Percentiles rank a stretch among this genome's conserved stretches.
phyloP scores from a whole-genome alignment of 345 rosid genomes.

The Atalantia buxifolia region DNA sequence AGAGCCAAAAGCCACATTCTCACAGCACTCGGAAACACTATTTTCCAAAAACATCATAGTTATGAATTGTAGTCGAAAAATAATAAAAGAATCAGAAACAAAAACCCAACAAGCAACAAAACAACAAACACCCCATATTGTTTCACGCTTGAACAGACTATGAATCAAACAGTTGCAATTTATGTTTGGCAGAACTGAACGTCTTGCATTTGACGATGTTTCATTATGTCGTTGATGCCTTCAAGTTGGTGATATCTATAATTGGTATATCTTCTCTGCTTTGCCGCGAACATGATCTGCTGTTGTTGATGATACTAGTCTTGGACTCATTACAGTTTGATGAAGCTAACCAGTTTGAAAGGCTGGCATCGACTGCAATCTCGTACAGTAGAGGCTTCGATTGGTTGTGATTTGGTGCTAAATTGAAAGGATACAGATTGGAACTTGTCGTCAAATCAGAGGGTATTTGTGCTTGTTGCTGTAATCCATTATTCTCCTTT shows the following conservation, averaged over 20 bases:
- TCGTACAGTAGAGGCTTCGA: slow-evolving; percentile 40
- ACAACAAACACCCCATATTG: no score
- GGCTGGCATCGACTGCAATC: slow-evolving; percentile 66
- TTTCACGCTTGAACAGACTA: no score
- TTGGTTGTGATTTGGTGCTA: slow-evolving; percentile 16
- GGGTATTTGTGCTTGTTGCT: slow-evolving; percentile 18
- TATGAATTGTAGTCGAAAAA: slow-evolving; percentile 18
- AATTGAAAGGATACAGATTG: background rate
- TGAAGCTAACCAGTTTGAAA: slow-evolving; percentile 64
- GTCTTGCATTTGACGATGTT: no score
- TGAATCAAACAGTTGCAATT: no score
- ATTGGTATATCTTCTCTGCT: slow-evolving; percentile 25
- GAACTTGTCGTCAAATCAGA: slow-evolving; percentile 13
- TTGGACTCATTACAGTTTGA: slow-evolving; percentile 12
- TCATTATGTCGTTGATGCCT: background rate
- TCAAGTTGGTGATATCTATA: slow-evolving; percentile 43
- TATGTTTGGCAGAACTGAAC: no score
- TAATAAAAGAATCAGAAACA: slow-evolving; percentile 32
- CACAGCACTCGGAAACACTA: slow-evolving; percentile 13
- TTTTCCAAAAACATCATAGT: background rate
- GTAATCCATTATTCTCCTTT: slow-evolving; percentile 55
- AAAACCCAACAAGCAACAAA: slow-evolving; percentile 21
- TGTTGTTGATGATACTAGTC: slow-evolving; percentile 8
- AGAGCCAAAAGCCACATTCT: slow-evolving; percentile 16
- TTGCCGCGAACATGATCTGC: slow-evolving; percentile 25